Base-by-base conservation (phyloP, 2,329 filamentous ascomycete genomes). In the Stachybotrys elegans region DNA sequence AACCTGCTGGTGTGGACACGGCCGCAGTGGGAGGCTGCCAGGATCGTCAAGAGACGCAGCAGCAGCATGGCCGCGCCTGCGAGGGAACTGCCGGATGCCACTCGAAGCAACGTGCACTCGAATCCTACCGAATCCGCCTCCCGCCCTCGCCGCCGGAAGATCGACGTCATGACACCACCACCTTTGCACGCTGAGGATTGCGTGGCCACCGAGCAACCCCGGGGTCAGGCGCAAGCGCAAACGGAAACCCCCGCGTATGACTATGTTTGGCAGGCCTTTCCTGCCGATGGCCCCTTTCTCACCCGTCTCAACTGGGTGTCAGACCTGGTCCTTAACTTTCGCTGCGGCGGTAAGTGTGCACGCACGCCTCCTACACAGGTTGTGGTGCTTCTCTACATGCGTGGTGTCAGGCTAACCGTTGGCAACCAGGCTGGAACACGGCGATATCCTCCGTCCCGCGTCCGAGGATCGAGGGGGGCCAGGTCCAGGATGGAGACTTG, bases 221-320 rank as follows among this genome's bases (percentile, higher is more conserved):
- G 25, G 25, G n/a, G 25, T 9, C 25, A 29, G 9, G 9, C 25
- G 9, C 9, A n/a, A 29, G 25, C 16, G 20, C 37, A 46, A 49
- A 4, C 40, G 27, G 40, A 45, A 3, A 51, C 57, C 1, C 55
- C 65, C 16, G 60, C 63, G 5, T 64, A 65, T 37, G 70, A 77
- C 45, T 82, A 81, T 44, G 72, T 75, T 53, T 84, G 81, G 81
- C 73, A 84, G 56, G 60, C 70, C 1, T 84, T 75, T 50, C 81
- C 80, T 1, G 66, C 68, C 4, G 57, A 73, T 4, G 73, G 61
- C 2, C 58, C 73, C 1, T 72, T 81, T 37, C 42, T 55, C 20
- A 60, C 73, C 32, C 71, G 81, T 11, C 57, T 83, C 7, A 63
- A 64, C 50, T 84, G 81, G 81, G 64, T 71, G 1, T 54, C 70